Percentiles rank a stretch among this genome's conserved stretches.
phyloP scores from a whole-genome alignment of 192 early-diverging fungal genomes.

The Paraglomus brasilianum region DNA sequence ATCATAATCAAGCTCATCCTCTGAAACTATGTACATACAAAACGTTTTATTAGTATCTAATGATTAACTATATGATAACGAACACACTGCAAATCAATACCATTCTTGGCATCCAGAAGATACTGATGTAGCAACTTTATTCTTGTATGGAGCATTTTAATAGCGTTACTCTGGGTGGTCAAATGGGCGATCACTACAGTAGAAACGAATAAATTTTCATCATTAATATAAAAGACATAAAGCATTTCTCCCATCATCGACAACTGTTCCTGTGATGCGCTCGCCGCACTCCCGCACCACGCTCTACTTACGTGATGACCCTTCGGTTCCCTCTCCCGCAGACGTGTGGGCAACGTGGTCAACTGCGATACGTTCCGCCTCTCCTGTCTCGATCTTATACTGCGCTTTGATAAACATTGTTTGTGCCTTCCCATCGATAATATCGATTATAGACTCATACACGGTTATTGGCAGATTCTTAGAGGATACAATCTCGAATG shows the following conservation, averaged over 20 bases:
- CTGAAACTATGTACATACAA: not conserved
- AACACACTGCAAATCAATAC: constrained; percentile 36
- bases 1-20: constrained; percentile 61
- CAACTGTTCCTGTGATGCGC: no score
- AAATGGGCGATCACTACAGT: constrained; percentile 65
- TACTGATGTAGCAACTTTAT: constrained; percentile 70
- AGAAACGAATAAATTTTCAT: constrained; percentile 10
- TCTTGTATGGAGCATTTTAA: constrained; percentile 77
- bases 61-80: no score
- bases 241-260: not conserved
- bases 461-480: constrained; percentile 73
- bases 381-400: constrained; percentile 82
- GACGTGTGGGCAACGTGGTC: constrained; percentile 78
- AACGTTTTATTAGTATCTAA: not conserved
- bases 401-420: constrained; percentile 61
- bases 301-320: constrained; percentile 53
- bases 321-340: constrained; percentile 51
- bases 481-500: constrained; percentile 47
- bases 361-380: constrained; percentile 85
- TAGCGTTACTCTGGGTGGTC: constrained; percentile 72
- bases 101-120: constrained; percentile 65
- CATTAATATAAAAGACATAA: not conserved
- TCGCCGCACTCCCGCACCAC: not conserved
- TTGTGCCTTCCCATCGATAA: constrained; percentile 52
- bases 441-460: constrained; percentile 78